Evolutionary conservation across 805 yeast genomes (phyloP), one percentile per base, ranked within the genome.

Genomic region (Lachancea thermotolerans): DNA sequence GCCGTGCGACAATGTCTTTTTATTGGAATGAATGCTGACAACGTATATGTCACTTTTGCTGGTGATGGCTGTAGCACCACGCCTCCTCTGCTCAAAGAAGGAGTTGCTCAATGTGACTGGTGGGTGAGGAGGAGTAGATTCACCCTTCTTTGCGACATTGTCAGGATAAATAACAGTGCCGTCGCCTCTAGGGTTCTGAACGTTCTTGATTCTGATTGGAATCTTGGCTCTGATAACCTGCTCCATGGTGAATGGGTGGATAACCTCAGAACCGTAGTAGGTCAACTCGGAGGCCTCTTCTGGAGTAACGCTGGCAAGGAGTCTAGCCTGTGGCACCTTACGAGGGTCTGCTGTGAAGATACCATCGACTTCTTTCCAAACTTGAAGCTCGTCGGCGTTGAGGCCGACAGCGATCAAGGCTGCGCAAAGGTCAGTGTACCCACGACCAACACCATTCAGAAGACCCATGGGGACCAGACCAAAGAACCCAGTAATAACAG

Each of bases 301-400:
- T 3, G 99, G 99, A 0, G 98, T 93, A 51, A 93, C 96, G 43
- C 88, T 79, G 47, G 80, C 78, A 52, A 93, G 72, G 42, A 91
- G 71, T 55, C 95, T 75, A 3, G 99, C 99, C 45, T 79, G 80
- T 32, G 89, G 83, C 27, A 93, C 98, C 58, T 93, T 93, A 49
- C 99, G 75, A 35, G 99, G 99, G 64, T 93, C 99, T 2, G 99
- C 99, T 0, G 98, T 90, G 71, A 93, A 93, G 34, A 93, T 93
- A 57, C 99, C 99, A 64, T 93, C 99, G 42, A 93, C 99, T 70
- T 93, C 99, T 59, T 93, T 93, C 99, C 99, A 93, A 41, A 93
- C 87, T 69, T 93, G 99, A 50, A 93, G 73, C 67, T 93, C 99
- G 37, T 88, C 95, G 4, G 98, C 97, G 50, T 75, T 78, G 41